Conservation (phyloP, 805 yeast species). For the Kurtzmaniella cleridarum region DNA sequence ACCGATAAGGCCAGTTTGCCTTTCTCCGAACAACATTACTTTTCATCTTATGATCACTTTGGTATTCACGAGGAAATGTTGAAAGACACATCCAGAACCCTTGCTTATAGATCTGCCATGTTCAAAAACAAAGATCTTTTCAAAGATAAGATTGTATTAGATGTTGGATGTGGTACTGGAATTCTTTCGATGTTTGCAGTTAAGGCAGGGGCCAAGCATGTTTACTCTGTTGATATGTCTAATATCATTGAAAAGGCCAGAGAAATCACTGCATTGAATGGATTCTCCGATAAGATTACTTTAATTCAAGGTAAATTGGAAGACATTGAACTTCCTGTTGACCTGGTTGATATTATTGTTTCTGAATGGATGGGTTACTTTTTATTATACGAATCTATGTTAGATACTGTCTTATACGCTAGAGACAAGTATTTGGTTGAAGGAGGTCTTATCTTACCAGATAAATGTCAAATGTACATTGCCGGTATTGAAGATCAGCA, state of each 20-base stretch:
- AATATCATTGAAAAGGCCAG: constrained; percentile 95
- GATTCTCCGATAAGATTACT: constrained; percentile 80
- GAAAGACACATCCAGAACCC: constrained; percentile 89
- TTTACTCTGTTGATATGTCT: constrained; percentile 95
- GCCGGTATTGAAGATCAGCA: constrained; percentile 93
- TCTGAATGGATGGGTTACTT: constrained; percentile 99
- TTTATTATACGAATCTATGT: constrained; percentile 92
- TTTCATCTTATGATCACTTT: constrained; percentile 91
- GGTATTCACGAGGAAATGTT: constrained; percentile 99
- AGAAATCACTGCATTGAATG: constrained; percentile 78
- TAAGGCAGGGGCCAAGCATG: constrained; percentile 97
- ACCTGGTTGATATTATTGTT: constrained; percentile 88
- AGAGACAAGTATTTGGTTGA: constrained; percentile 79
- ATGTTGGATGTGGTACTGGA: constrained; percentile 99
- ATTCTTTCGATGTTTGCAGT: constrained; percentile 97
- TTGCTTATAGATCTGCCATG: constrained; percentile 88
- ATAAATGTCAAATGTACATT: constrained; percentile 80
- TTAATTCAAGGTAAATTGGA: constrained; percentile 89
- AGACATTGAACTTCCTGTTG: constrained; percentile 81
- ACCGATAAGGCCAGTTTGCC: constrained; percentile 63
- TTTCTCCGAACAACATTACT: constrained; percentile 85
- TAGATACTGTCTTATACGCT: constrained; percentile 91
- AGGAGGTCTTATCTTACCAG: constrained; percentile 93
- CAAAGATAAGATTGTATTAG: constrained; percentile 90
- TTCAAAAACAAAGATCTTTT: constrained; percentile 82